These are phyloP conservation scores for Pythium scleroteichum DNA, from an alignment of 352 stramenopile genomes.

Conservation along the genomic window DNA sequence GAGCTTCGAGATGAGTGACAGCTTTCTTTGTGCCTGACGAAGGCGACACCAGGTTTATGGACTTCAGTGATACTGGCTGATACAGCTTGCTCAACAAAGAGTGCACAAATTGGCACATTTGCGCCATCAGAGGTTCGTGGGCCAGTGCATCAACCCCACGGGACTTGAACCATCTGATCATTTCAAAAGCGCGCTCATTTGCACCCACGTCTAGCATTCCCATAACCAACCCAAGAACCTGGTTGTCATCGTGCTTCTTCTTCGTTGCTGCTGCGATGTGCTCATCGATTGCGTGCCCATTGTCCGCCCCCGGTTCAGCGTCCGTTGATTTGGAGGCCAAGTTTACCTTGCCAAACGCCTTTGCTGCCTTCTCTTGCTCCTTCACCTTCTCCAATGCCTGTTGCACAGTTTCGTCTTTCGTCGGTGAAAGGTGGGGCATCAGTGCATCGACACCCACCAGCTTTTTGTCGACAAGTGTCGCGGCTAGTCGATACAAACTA, in stretches of 20 bases:
- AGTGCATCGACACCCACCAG: conserved; percentile 78
- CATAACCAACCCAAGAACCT: conserved; percentile 82
- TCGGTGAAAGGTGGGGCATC: conserved; percentile 76
- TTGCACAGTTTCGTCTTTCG: conserved; percentile 60
- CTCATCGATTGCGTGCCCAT: conserved; percentile 28
- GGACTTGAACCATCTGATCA: conserved; percentile 79
- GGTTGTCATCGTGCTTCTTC: conserved; percentile 55
- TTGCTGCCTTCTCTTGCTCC: conserved; percentile 57
- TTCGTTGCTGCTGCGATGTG: conserved; percentile 15
- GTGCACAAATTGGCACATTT: conserved; percentile 75
- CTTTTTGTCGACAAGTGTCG: conserved; percentile 84
- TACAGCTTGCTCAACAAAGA: conserved; percentile 59
- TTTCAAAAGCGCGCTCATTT: conserved; percentile 62
- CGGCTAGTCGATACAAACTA: conserved; percentile 84
- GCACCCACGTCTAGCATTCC: conserved; percentile 78
- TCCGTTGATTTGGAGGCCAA: conserved; percentile 44
- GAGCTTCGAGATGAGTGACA: not conserved
- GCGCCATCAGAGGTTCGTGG: conserved; percentile 58
- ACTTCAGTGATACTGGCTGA: conserved; percentile 51
- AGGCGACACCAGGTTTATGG: conserved; percentile 39
- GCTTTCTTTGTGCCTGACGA: conserved; percentile 5
- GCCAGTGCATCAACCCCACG: conserved; percentile 65
- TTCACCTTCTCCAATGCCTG: conserved; percentile 37
- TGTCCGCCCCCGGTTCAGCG: conserved; percentile 23
- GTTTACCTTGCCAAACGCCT: conserved; percentile 77